phyloP scores from a whole-genome alignment of 495 filamentous ascomycete species.

The Aspergillus homomorphus region DNA sequence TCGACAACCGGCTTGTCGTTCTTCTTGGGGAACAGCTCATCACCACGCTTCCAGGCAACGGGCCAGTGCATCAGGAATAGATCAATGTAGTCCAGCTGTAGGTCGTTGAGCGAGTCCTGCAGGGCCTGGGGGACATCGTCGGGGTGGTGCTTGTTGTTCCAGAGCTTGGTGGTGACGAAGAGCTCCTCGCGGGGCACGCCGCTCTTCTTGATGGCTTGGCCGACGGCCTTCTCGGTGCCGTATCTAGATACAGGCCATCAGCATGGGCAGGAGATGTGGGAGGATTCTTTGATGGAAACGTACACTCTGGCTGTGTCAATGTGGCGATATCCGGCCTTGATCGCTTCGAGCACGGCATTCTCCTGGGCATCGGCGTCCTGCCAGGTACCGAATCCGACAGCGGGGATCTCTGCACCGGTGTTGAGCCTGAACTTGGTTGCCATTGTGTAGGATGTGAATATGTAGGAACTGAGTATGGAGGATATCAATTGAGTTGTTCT shows the following conservation, averaged over 20 bases:
- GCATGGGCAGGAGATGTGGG: background rate
- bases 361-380: slow-evolving; percentile 48
- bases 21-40: slow-evolving; percentile 41
- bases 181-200: slow-evolving; percentile 56
- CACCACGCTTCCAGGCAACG: slow-evolving; percentile 45
- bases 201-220: slow-evolving; percentile 54
- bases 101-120: slow-evolving; percentile 57
- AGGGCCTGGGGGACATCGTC: slow-evolving; percentile 58
- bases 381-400: slow-evolving; percentile 50
- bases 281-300: slow-evolving; percentile 16
- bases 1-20: slow-evolving; percentile 44
- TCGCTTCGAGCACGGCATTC: slow-evolving; percentile 42
- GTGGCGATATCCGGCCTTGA: slow-evolving; percentile 58
- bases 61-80: slow-evolving; percentile 72
- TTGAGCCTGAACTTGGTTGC: slow-evolving; percentile 45
- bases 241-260: slow-evolving; percentile 33
- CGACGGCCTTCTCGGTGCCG: slow-evolving; percentile 50
- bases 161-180: slow-evolving; percentile 70
- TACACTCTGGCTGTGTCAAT: slow-evolving; percentile 58
- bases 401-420: slow-evolving; percentile 49
- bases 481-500: background rate
- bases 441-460: slow-evolving; percentile 14
- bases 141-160: slow-evolving; percentile 65
- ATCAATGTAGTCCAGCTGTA: slow-evolving; percentile 65
- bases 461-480: background rate